Percentiles rank a stretch among this genome's conserved stretches.
Conservation (phyloP, 2,329 filamentous ascomycete genomes). For the Pestalotiopsis sp. region DNA sequence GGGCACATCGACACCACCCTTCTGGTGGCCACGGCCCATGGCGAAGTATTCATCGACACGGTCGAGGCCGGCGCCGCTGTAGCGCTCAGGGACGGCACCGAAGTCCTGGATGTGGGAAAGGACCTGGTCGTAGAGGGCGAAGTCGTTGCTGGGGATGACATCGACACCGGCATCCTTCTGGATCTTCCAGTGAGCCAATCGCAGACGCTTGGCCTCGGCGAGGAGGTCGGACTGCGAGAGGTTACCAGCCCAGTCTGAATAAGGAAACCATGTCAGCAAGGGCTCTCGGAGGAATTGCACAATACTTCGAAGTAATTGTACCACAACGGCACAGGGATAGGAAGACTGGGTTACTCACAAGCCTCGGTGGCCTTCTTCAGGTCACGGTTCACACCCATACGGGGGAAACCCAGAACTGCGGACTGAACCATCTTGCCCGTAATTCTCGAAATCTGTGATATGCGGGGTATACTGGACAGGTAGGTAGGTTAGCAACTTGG, state of each 20-base stretch:
- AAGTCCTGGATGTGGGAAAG: slow-evolving; percentile 98
- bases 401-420: slow-evolving; percentile 95
- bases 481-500: background rate
- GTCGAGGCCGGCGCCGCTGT: slow-evolving; percentile 87
- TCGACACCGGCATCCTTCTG: slow-evolving; percentile 98
- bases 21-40: slow-evolving; percentile 99
- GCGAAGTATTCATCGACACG: slow-evolving; percentile 97
- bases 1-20: slow-evolving; percentile 89
- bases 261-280: slow-evolving; percentile 21
- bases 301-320: background rate
- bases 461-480: slow-evolving; percentile 4
- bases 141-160: slow-evolving; percentile 99
- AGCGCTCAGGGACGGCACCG: slow-evolving; percentile 88
- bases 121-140: slow-evolving; percentile 97
- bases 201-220: slow-evolving; percentile 93
- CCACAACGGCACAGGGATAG: background rate
- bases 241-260: slow-evolving; percentile 82
- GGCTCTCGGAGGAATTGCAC: background rate
- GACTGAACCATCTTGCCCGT: slow-evolving; percentile 63
- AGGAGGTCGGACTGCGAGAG: slow-evolving; percentile 89
- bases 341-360: slow-evolving; percentile 51
- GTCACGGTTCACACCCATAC: slow-evolving; percentile 98
- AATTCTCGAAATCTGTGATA: slow-evolving; percentile 21
- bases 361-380: slow-evolving; percentile 99
- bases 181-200: slow-evolving; percentile 98